Evolutionary conservation across 805 yeast genomes (phyloP).

Genomic region (Lipomyces mesembrius): DNA sequence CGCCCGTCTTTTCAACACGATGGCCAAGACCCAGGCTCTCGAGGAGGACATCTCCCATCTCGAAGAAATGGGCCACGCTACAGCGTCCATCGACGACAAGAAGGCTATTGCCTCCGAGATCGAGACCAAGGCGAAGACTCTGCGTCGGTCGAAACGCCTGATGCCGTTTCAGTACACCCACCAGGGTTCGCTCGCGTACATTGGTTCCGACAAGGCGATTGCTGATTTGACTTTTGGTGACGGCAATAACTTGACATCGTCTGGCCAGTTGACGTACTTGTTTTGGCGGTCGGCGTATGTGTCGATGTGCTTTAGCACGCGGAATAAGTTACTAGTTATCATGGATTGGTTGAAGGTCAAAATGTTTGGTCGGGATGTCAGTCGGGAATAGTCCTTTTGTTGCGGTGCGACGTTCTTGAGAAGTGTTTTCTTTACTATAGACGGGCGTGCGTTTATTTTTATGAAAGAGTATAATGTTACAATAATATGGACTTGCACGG

Average conservation of each 20-base stretch:
- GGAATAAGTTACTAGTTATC: conserved; percentile 83
- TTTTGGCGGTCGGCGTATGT: conserved; percentile 96
- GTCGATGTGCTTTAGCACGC: conserved; percentile 86
- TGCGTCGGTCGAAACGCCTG: conserved; percentile 47
- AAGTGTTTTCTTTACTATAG: too few species aligned
- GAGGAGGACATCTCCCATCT: conserved; percentile 49
- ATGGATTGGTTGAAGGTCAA: conserved; percentile 89
- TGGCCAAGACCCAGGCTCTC: conserved; percentile 46
- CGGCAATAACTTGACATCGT: conserved; percentile 78
- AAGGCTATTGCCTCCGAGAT: conserved; percentile 52
- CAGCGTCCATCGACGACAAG: conserved; percentile 44
- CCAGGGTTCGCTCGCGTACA: conserved; percentile 92
- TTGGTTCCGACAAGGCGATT: conserved; percentile 88
- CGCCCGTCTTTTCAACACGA: conserved; percentile 61
- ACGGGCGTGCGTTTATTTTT: too few species aligned
- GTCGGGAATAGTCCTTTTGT: conserved; percentile 63
- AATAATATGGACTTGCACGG: too few species aligned
- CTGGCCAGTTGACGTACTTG: conserved; percentile 84
- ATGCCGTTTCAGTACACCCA: conserved; percentile 77
- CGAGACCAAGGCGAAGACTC: conserved; percentile 51
- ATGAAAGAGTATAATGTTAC: too few species aligned
- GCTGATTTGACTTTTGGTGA: conserved; percentile 74
- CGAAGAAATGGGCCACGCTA: conserved; percentile 46
- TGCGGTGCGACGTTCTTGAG: background rate
- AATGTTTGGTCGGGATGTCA: conserved; percentile 90